phyloP scores from a whole-genome alignment of 169 alveolate species.

The Eimeria maxima region DNA sequence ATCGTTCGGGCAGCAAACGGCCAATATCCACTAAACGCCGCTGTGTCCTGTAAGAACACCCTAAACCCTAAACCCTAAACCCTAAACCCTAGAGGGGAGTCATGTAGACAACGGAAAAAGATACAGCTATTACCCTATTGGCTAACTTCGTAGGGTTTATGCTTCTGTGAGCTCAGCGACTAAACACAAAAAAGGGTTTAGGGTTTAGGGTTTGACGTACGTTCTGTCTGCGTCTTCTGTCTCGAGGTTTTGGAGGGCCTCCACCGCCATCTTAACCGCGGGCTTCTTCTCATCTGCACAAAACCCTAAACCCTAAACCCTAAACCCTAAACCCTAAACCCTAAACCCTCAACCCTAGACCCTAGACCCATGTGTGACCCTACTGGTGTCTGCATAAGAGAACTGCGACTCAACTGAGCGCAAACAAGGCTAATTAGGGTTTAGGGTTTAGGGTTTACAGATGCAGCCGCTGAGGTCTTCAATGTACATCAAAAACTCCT shows the following conservation, averaged over 20 bases:
- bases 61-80: conserved; percentile 51
- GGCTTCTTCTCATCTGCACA: conserved; percentile 13
- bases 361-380: conserved; percentile 1
- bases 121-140: no score
- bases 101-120: no score
- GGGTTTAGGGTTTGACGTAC: not conserved
- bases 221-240: not conserved
- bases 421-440: not conserved
- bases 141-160: not conserved
- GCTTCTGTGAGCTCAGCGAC: no score
- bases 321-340: conserved; percentile 25
- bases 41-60: not conserved
- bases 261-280: conserved; percentile 24
- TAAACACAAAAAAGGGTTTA: no score
- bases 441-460: conserved; percentile 20
- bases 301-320: conserved; percentile 60
- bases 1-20: conserved; percentile 28
- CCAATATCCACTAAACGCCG: conserved; percentile 16
- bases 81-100: conserved; percentile 30
- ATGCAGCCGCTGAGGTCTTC: conserved; percentile 27
- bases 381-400: no score
- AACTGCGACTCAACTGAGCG: no score
- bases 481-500: conserved; percentile 19
- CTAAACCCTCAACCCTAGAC: conserved; percentile 17
- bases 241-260: conserved; percentile 1